Percentiles rank a stretch among this genome's conserved stretches.
phyloP scores from a whole-genome alignment of 257 asterid species.

The Solanum chilense region DNA sequence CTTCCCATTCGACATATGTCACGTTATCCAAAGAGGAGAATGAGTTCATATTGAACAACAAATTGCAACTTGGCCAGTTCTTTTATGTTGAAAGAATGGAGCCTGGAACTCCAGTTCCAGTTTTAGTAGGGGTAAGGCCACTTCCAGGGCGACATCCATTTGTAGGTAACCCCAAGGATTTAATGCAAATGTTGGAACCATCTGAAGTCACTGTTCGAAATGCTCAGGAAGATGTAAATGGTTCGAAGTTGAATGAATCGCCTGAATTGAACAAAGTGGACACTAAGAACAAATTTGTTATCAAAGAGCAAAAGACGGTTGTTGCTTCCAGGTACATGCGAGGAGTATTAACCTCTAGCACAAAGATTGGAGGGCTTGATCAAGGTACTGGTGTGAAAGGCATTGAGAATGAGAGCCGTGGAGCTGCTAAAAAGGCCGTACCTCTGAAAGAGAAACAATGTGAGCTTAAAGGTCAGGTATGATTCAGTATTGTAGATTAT shows the following conservation, averaged over 20 bases:
- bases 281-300: conserved; percentile 42
- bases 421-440: conserved; percentile 18
- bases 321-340: conserved; percentile 81
- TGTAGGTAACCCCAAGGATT: conserved; percentile 68
- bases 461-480: conserved; percentile 63
- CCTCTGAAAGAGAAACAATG: conserved; percentile 28
- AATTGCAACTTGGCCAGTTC: conserved; percentile 69
- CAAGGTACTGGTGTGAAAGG: conserved; percentile 4
- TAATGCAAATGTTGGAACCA: conserved; percentile 65
- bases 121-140: conserved; percentile 61
- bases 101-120: conserved; percentile 61
- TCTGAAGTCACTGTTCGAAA: conserved; percentile 20
- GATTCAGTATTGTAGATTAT: not conserved
- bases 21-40: conserved; percentile 52
- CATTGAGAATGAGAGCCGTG: conserved; percentile 22
- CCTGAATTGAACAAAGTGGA: conserved; percentile 21
- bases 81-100: conserved; percentile 73
- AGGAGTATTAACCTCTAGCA: conserved; percentile 40
- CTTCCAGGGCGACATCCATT: conserved; percentile 75
- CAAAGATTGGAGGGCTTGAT: conserved; percentile 28
- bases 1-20: conserved; percentile 81
- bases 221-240: conserved; percentile 11
- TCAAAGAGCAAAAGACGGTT: conserved; percentile 65
- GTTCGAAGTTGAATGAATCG: not conserved
- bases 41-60: conserved; percentile 66